phyloP scores from a whole-genome alignment of 495 filamentous ascomycete genomes.

The Pyrenula massariospora region DNA sequence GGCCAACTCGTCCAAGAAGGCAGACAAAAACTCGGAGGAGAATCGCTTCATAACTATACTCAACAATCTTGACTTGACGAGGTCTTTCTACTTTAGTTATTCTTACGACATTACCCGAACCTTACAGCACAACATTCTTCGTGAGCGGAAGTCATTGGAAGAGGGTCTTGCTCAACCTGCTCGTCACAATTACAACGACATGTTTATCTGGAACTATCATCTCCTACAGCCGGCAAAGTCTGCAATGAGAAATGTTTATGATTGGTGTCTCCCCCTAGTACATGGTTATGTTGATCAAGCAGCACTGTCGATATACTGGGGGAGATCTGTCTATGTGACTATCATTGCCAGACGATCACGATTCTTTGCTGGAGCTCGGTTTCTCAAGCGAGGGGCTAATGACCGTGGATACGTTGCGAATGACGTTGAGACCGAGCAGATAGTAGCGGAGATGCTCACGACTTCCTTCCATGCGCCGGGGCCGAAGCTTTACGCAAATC shows the following conservation, averaged over 20 bases:
- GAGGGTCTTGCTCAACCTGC: constrained; percentile 46
- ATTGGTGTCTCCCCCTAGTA: constrained; percentile 94
- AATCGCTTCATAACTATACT: constrained; percentile 78
- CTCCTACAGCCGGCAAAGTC: constrained; percentile 65
- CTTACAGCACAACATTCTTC: constrained; percentile 82
- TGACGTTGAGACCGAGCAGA: constrained; percentile 99
- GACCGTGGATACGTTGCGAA: constrained; percentile 96
- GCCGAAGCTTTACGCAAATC: constrained; percentile 73
- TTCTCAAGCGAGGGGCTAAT: constrained; percentile 89
- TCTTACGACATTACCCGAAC: constrained; percentile 93
- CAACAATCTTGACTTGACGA: constrained; percentile 76
- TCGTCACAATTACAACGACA: constrained; percentile 67
- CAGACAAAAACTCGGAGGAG: constrained; percentile 81
- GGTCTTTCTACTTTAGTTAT: constrained; percentile 97
- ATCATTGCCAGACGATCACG: constrained; percentile 87
- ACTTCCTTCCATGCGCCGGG: constrained; percentile 93
- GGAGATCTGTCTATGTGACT: constrained; percentile 77
- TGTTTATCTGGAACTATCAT: constrained; percentile 98
- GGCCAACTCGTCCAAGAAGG: constrained; percentile 50
- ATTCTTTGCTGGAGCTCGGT: constrained; percentile 88
- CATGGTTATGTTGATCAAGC: constrained; percentile 94
- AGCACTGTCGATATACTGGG: constrained; percentile 64
- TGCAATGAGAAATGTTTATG: constrained; percentile 65
- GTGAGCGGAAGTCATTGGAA: constrained; percentile 57
- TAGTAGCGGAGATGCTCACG: constrained; percentile 84